Conservation (phyloP, 75 land plant species). For the Pinus taeda region DNA sequence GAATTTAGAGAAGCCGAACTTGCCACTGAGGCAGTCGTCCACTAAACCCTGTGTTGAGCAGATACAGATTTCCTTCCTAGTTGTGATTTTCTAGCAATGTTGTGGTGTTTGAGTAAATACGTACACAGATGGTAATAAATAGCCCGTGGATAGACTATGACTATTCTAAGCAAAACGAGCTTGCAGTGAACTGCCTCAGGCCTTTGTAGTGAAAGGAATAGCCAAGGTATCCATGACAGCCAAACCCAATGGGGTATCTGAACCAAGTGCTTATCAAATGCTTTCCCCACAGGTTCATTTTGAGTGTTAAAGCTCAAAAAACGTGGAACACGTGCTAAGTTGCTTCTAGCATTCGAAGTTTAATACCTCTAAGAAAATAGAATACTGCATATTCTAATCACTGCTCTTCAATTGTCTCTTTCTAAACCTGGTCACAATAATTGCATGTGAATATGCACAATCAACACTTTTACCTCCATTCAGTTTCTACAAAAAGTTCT, state of each 20-base stretch:
- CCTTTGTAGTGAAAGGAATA: constrained; percentile 85
- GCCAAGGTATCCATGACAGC: constrained; percentile 97
- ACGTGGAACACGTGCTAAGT: constrained; percentile 83
- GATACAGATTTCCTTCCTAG: constrained; percentile 46
- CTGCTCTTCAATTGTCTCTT: constrained; percentile 75
- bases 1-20: constrained; percentile 35
- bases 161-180: constrained; percentile 73
- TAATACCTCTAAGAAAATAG: constrained; percentile 96
- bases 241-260: constrained; percentile 95
- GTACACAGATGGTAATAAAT: constrained; percentile 96
- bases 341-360: constrained; percentile 86
- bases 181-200: constrained; percentile 92
- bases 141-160: constrained; percentile 84
- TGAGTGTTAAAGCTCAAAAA: constrained; percentile 92
- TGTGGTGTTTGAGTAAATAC: constrained; percentile 90
- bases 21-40: constrained; percentile 22
- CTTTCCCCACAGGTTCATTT: constrained; percentile 75
- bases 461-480: constrained; percentile 77
- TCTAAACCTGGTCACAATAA: constrained; percentile 92
- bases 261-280: constrained; percentile 83
- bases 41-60: constrained; percentile 55
- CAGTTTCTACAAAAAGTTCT: constrained; percentile 74
- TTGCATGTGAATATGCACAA: constrained; percentile 71
- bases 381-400: constrained; percentile 95
- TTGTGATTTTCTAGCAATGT: constrained; percentile 87